Evolutionary conservation across 2,329 filamentous ascomycete genomes (phyloP), one percentile per base, ranked within the genome.

Genomic region (Colletotrichum plurivorum): DNA sequence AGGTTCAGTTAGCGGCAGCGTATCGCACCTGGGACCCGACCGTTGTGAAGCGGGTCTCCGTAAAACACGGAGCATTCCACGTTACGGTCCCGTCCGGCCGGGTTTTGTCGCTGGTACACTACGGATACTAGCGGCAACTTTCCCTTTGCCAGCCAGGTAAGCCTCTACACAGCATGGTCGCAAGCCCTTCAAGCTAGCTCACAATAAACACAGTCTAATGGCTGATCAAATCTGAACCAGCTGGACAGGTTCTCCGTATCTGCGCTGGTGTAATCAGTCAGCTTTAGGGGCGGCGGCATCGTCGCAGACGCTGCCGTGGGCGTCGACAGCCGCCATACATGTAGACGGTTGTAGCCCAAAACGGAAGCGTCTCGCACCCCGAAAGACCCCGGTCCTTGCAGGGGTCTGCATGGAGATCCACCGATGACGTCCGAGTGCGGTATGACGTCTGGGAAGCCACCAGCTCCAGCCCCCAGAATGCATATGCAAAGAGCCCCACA

Each of bases 361-460:
- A 70, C 67, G 63, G 63, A 49, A 70, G 55, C 63, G 41, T 58
- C 52, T 48, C 8, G 49, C 45, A 53, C 45, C 15, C 15, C 27
- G 22, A 43, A n/a, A 20, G n/a, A 48, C 57, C 67, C 63, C 49
- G 67, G 39, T 68, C 67, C 67, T 51, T 66, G 66, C 31, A 59
- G n/a, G 31, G 31, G 41, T 55, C 31, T 70, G 67, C 57, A 58
- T 45, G 27, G 20, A 25, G 54, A 68, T 22, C 67, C 66, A 67
- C 61, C 62, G 52, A 70, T 70, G 67, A 70, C 67, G 67, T 67
- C 54, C 45, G 41, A 53, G 58, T 57, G 63, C 57, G 63, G 57
- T 63, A 70, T 70, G 67, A 70, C 67, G 67, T 70, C 56, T 67
- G 39, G 45, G 36, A 57, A 46, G 31, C 31, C 16, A 25, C 56